These are phyloP conservation scores for Nemania sp. DNA, from an alignment of 2,329 filamentous ascomycete genomes.

Conservation along the genomic window DNA sequence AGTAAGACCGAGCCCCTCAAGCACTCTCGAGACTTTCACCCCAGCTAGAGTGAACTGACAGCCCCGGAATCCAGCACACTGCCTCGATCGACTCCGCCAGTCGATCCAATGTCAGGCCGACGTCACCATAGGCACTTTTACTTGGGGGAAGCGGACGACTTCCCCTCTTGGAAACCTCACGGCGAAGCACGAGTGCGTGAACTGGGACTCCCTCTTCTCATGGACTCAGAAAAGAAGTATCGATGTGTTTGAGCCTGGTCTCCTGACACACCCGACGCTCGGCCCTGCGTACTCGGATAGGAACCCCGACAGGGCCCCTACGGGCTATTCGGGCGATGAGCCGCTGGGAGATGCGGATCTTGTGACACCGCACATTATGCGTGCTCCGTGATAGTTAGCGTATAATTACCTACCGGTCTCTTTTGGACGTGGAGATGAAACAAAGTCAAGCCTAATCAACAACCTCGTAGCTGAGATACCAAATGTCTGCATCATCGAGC, in stretches of 20 bases:
- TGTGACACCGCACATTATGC: neutral
- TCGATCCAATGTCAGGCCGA: slow-evolving; percentile 12
- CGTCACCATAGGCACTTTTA: neutral
- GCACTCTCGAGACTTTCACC: neutral
- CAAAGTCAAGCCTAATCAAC: neutral
- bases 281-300: neutral
- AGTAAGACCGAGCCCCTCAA: neutral
- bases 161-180: slow-evolving; percentile 9
- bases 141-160: slow-evolving; percentile 1
- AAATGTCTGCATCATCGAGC: neutral
- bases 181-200: slow-evolving; percentile 9
- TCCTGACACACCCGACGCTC: slow-evolving; percentile 2
- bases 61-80: neutral
- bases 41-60: neutral
- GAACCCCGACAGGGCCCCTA: neutral
- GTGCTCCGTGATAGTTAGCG: too few relatives aligned
- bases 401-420: neutral
- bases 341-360: neutral
- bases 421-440: neutral
- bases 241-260: slow-evolving; percentile 10
- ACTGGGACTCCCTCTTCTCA: slow-evolving; percentile 7
- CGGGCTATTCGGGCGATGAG: neutral
- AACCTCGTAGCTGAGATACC: neutral
- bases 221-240: neutral
- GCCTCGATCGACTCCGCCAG: slow-evolving; percentile 10